Conservation (phyloP, 2,329 filamentous ascomycete genomes). For the Cytospora chrysosperma region DNA sequence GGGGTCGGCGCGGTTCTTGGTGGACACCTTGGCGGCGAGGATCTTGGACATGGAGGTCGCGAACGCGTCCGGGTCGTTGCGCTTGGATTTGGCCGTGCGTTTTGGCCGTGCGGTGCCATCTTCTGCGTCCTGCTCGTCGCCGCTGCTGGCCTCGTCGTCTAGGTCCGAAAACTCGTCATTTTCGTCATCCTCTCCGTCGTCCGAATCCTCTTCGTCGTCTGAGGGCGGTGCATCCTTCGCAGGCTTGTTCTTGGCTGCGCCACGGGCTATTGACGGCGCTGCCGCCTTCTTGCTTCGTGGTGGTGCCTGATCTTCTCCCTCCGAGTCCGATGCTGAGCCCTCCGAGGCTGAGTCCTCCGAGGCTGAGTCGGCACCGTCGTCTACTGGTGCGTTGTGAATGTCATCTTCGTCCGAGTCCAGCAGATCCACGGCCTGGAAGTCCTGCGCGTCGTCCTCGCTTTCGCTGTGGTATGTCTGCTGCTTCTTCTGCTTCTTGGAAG, state of each 20-base stretch:
- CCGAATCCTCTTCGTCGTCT: constrained; percentile 16
- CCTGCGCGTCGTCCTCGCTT: constrained; percentile 42
- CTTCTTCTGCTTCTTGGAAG: constrained; percentile 52
- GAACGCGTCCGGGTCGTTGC: constrained; percentile 89
- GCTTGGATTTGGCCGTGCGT: constrained; percentile 62
- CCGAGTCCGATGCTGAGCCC: constrained; percentile 39
- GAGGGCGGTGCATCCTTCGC: constrained; percentile 32
- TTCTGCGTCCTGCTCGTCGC: constrained; percentile 41
- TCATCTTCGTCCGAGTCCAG: constrained; percentile 59
- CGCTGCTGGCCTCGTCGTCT: constrained; percentile 39
- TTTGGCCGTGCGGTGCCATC: constrained; percentile 35
- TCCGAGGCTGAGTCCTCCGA: constrained; percentile 31
- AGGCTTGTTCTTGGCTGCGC: constrained; percentile 30
- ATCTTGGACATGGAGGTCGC: constrained; percentile 93
- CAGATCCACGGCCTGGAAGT: constrained; percentile 52
- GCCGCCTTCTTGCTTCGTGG: constrained; percentile 26
- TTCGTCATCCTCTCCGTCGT: constrained; percentile 34
- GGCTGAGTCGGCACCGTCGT: constrained; percentile 42
- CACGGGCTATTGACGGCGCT: constrained; percentile 26
- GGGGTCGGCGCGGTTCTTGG: constrained; percentile 79
- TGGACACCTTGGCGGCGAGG: constrained; percentile 82
- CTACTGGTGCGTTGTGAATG: constrained; percentile 51
- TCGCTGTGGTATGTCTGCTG: constrained; percentile 45
- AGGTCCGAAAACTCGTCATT: constrained; percentile 39
- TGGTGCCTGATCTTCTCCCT: constrained; percentile 35